Evolutionary conservation across 2,329 filamentous ascomycete genomes (phyloP).

Genomic region (Ilyonectria robusta): DNA sequence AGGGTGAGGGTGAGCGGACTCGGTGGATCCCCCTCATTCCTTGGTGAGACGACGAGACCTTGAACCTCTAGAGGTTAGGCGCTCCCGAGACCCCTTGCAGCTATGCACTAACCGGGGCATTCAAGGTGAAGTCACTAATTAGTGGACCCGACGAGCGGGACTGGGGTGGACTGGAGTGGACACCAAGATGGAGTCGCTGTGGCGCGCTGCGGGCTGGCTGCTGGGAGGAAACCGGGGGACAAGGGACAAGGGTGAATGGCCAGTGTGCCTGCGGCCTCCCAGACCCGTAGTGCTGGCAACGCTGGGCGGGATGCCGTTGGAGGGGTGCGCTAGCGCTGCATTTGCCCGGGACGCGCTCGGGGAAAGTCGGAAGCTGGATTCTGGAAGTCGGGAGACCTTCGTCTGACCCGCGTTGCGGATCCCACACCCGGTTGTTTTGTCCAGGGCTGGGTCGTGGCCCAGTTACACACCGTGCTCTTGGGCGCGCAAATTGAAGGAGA

Average conservation of each 20-base stretch:
- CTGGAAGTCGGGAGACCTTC: slow-evolving; percentile 45
- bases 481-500: neutral
- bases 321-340: slow-evolving; percentile 38
- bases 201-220: neutral
- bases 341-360: slow-evolving; percentile 35
- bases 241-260: slow-evolving; percentile 13
- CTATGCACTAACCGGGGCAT: neutral
- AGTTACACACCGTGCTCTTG: neutral
- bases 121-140: neutral
- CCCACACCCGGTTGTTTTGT: slow-evolving; percentile 1
- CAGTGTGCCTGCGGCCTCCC: slow-evolving; percentile 24
- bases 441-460: neutral
- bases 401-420: slow-evolving; percentile 36
- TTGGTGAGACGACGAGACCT: slow-evolving; percentile 47
- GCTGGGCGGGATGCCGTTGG: slow-evolving; percentile 38
- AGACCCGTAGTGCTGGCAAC: slow-evolving; percentile 42
- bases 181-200: neutral
- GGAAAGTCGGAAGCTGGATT: slow-evolving; percentile 46
- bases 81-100: slow-evolving; percentile 43
- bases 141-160: slow-evolving; percentile 20
- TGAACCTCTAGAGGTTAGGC: slow-evolving; percentile 50
- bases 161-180: neutral
- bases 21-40: slow-evolving; percentile 26
- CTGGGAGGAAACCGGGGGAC: slow-evolving; percentile 21
- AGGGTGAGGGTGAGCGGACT: slow-evolving; percentile 24